A percentile compares a stretch with the other conserved stretches of the same genome.
Evolutionary conservation across 192 early-diverging fungal species (phyloP).

Genomic region (Entophlyctis helioformis): DNA sequence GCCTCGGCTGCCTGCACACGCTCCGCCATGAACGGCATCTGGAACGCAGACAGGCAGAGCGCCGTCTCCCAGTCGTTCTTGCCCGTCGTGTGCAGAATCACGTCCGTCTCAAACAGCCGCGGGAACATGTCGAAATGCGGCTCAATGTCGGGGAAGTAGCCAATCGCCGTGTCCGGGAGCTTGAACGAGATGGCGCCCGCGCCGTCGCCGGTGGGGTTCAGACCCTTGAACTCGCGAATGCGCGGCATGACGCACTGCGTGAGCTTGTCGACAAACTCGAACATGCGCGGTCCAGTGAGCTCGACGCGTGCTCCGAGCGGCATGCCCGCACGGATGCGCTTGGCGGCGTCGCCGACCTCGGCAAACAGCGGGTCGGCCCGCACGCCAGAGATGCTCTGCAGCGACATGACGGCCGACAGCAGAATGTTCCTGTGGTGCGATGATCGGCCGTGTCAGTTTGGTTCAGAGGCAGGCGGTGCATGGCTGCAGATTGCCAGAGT

Average conservation of each 20-base stretch:
- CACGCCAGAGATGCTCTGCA: slow-evolving; percentile 77
- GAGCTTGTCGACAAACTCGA: slow-evolving; percentile 87
- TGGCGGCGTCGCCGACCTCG: slow-evolving; percentile 60
- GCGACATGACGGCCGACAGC: slow-evolving; percentile 78
- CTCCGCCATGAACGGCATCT: slow-evolving; percentile 63
- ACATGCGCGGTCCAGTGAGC: slow-evolving; percentile 76
- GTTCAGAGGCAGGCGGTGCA: no score
- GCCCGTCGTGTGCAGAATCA: slow-evolving; percentile 76
- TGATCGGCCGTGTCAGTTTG: no score
- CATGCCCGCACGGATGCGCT: slow-evolving; percentile 87
- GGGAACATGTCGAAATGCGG: slow-evolving; percentile 90
- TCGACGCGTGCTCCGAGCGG: slow-evolving; percentile 75
- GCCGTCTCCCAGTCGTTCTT: slow-evolving; percentile 63
- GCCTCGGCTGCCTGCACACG: no score
- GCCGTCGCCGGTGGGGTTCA: slow-evolving; percentile 60
- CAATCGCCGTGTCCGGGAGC: slow-evolving; percentile 71
- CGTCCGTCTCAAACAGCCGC: slow-evolving; percentile 72
- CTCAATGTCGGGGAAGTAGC: slow-evolving; percentile 95
- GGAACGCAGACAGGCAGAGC: slow-evolving; percentile 76
- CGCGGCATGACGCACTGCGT: slow-evolving; percentile 89
- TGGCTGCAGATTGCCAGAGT: no score
- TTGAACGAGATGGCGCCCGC: slow-evolving; percentile 70
- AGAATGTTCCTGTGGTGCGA: no score
- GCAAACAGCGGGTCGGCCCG: slow-evolving; percentile 73
- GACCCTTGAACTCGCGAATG: slow-evolving; percentile 79